These are phyloP conservation scores for Hericium erinaceus DNA, from an alignment of 768 basidiomycete genomes.

Conservation along the genomic window DNA sequence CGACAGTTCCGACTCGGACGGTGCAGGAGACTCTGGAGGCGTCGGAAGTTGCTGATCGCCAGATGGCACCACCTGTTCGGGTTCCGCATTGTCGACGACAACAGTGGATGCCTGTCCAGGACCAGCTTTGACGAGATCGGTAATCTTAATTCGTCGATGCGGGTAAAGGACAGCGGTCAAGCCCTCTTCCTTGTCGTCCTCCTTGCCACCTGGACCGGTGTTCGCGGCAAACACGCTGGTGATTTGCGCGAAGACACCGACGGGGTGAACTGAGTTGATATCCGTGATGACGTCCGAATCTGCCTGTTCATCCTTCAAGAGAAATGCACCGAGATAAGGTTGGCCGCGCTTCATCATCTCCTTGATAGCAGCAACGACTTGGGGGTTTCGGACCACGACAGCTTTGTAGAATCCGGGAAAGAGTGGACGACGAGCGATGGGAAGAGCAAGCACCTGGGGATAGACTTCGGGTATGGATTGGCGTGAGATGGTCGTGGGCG, in stretches of 20 bases:
- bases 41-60: slow-evolving; percentile 34
- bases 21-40: slow-evolving; percentile 33
- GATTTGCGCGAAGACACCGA: slow-evolving; percentile 96
- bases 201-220: slow-evolving; percentile 40
- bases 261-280: slow-evolving; percentile 77
- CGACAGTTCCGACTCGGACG: neutral
- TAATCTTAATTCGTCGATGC: slow-evolving; percentile 82
- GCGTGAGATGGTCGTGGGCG: slow-evolving; percentile 59
- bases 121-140: slow-evolving; percentile 72
- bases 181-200: slow-evolving; percentile 74
- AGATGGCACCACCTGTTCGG: slow-evolving; percentile 17
- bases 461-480: slow-evolving; percentile 85
- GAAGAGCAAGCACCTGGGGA: slow-evolving; percentile 89
- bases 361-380: slow-evolving; percentile 88
- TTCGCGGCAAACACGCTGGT: slow-evolving; percentile 80
- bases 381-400: slow-evolving; percentile 84
- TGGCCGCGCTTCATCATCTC: slow-evolving; percentile 96
- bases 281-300: slow-evolving; percentile 92
- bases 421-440: slow-evolving; percentile 89
- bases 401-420: slow-evolving; percentile 99
- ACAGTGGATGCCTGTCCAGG: slow-evolving; percentile 27
- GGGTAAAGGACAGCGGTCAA: slow-evolving; percentile 94
- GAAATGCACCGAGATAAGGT: slow-evolving; percentile 93
- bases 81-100: slow-evolving; percentile 23
- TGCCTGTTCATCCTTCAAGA: slow-evolving; percentile 87